Evolutionary conservation across 1,139 yeast genomes (phyloP).

Genomic region (Blastobotrys ciferrii): DNA sequence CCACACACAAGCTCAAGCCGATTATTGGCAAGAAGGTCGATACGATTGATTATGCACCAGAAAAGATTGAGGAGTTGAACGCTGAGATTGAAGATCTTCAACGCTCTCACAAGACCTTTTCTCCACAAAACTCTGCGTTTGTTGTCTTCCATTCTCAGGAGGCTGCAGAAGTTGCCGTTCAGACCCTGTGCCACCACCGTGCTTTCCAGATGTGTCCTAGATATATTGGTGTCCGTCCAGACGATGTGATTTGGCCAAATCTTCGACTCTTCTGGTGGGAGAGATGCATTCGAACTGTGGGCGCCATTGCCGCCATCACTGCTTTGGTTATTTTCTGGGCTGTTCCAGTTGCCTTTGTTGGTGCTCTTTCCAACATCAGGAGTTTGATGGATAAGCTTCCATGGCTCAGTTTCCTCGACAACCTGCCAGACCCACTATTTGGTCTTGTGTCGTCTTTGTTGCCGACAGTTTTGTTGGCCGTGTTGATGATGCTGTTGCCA

Average conservation of each 20-base stretch:
- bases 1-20: slow-evolving; percentile 61
- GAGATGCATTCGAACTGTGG: slow-evolving; percentile 56
- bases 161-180: slow-evolving; percentile 87
- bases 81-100: slow-evolving; percentile 62
- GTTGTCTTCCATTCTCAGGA: slow-evolving; percentile 83
- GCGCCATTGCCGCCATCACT: slow-evolving; percentile 58
- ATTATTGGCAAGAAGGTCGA: slow-evolving; percentile 83
- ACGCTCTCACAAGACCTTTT: slow-evolving; percentile 43
- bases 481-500: slow-evolving; percentile 84
- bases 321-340: slow-evolving; percentile 80
- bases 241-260: slow-evolving; percentile 83
- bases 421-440: slow-evolving; percentile 61
- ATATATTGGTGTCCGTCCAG: slow-evolving; percentile 69
- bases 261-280: slow-evolving; percentile 86
- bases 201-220: slow-evolving; percentile 65
- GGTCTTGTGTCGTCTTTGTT: slow-evolving; percentile 86
- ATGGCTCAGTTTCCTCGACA: slow-evolving; percentile 67
- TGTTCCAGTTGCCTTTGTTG: slow-evolving; percentile 93
- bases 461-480: slow-evolving; percentile 78
- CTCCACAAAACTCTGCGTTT: slow-evolving; percentile 62
- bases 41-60: slow-evolving; percentile 69
- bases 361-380: slow-evolving; percentile 83
- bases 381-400: slow-evolving; percentile 64
- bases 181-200: slow-evolving; percentile 62
- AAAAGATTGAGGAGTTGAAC: slow-evolving; percentile 65